A percentile compares a stretch with the other conserved stretches of the same genome.
Conservation (phyloP, 345 rosid genomes). For the Eucalyptus polybractea region DNA sequence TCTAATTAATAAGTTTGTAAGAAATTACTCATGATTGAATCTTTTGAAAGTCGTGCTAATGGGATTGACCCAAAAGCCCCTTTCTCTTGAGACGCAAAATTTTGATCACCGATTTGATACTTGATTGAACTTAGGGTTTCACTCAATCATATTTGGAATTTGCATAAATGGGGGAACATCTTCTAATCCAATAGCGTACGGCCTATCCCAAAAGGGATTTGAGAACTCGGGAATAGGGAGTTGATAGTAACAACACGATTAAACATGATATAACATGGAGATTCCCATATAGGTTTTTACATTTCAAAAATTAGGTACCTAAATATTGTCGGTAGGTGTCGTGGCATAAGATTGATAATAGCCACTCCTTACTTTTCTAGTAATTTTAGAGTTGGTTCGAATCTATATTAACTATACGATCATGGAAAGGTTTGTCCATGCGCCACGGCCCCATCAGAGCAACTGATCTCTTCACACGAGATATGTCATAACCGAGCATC, state of each 20-base stretch:
- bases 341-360: background rate
- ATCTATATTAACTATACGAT: background rate
- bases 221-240: background rate
- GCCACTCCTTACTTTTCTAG: background rate
- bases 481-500: background rate
- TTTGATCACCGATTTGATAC: background rate
- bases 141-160: background rate
- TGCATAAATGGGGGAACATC: background rate
- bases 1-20: background rate
- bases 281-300: background rate
- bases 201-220: background rate
- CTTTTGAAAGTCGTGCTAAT: background rate
- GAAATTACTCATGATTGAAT: background rate
- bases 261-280: background rate
- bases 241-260: background rate
- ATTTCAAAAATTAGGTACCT: background rate
- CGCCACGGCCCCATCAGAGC: fast-evolving
- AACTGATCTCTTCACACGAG: fast-evolving
- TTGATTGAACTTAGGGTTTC: background rate
- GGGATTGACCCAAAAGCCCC: background rate
- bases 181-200: background rate
- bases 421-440: background rate
- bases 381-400: background rate
- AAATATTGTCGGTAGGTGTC: background rate
- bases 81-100: fast-evolving